Conservation (phyloP, 2,329 filamentous ascomycete genomes). For the Diplodia seriata region DNA sequence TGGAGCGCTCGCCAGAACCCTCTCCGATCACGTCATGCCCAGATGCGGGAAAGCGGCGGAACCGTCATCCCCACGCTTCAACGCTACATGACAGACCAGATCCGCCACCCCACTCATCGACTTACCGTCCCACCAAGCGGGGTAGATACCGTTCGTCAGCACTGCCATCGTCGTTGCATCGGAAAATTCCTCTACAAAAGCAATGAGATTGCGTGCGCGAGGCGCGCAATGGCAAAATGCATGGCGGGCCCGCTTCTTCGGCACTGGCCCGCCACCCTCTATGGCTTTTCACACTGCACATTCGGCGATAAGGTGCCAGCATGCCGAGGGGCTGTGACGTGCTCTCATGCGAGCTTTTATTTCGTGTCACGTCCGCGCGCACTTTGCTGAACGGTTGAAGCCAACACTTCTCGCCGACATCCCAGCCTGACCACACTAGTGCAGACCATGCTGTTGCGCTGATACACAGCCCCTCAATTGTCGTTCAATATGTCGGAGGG, state of each 20-base stretch:
- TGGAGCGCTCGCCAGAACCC: slow-evolving; percentile 3
- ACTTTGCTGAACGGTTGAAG: not conserved
- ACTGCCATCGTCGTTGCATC: not conserved
- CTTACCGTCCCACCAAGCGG: not conserved
- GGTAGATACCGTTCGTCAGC: slow-evolving; percentile 5
- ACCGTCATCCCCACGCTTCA: not conserved
- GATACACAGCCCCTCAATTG: not conserved
- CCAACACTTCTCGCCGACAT: not conserved
- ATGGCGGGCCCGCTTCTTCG: not conserved
- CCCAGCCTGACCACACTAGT: not conserved
- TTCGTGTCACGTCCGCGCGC: not conserved
- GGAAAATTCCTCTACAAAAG: not conserved
- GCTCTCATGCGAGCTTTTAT: not conserved
- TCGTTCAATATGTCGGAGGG: not conserved
- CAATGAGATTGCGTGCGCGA: slow-evolving; percentile 16
- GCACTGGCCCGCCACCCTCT: not conserved
- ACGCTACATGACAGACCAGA: not conserved
- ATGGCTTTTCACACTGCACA: not conserved
- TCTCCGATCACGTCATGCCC: slow-evolving; percentile 10
- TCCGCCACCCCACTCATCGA: not conserved
- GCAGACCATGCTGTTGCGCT: too few species aligned
- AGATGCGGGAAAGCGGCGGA: slow-evolving; percentile 2
- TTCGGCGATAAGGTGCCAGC: slow-evolving; percentile 6
- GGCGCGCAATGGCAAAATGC: slow-evolving; percentile 6
- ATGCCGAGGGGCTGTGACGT: not conserved